Evolutionary conservation across 257 asterid genomes (phyloP).

Genomic region (Solanum etuberosum): DNA sequence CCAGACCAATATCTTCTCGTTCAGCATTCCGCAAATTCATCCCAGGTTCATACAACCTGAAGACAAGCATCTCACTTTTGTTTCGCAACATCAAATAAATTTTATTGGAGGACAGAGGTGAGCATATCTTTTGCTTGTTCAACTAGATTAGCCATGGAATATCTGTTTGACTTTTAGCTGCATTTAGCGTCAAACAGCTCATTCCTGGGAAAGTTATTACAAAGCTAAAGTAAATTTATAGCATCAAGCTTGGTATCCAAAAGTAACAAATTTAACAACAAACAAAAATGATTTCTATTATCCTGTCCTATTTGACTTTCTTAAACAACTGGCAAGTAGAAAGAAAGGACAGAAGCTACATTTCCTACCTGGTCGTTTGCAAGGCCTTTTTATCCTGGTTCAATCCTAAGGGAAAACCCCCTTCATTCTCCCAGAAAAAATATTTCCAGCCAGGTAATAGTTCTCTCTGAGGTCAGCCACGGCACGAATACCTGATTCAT

Average conservation of each 20-base stretch:
- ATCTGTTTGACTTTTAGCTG: slow-evolving; percentile 36
- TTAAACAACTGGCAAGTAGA: neutral
- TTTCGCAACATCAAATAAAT: slow-evolving; percentile 55
- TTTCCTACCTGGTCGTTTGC: slow-evolving; percentile 57
- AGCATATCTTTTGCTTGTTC: slow-evolving; percentile 40
- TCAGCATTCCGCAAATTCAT: slow-evolving; percentile 58
- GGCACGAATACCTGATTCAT: slow-evolving; percentile 59
- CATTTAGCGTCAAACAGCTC: slow-evolving; percentile 67
- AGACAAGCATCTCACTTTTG: slow-evolving; percentile 68
- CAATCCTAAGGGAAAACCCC: slow-evolving; percentile 86
- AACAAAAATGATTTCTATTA: neutral
- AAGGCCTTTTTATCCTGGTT: slow-evolving; percentile 78
- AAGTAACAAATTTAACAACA: neutral
- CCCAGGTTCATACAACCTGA: slow-evolving; percentile 61
- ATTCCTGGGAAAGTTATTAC: slow-evolving; percentile 30
- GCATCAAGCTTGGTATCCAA: neutral
- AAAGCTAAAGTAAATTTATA: neutral
- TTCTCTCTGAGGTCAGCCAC: slow-evolving; percentile 76
- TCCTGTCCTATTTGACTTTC: neutral
- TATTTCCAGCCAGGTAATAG: slow-evolving; percentile 91
- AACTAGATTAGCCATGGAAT: slow-evolving; percentile 42
- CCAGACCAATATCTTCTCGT: slow-evolving; percentile 67
- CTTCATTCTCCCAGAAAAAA: slow-evolving; percentile 83
- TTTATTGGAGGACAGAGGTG: slow-evolving; percentile 50
- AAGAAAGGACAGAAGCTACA: slow-evolving; percentile 1